These are phyloP conservation scores for Hypoxylon sp. DNA, from an alignment of 2,329 filamentous ascomycete genomes.

Conservation along the genomic window DNA sequence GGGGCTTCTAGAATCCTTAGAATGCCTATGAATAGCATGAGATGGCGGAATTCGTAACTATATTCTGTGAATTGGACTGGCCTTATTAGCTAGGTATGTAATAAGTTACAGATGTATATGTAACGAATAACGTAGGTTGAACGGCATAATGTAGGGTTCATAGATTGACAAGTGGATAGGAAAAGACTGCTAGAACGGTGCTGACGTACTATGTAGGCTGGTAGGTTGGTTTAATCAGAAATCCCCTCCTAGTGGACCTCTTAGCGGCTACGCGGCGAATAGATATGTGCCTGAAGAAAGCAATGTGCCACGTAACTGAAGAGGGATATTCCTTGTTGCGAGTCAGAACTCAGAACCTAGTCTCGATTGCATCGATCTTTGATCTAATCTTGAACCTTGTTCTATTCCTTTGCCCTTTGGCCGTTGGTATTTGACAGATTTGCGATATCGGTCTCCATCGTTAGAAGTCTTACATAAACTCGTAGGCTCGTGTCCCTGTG, in stretches of 20 bases:
- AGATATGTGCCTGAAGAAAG: slow-evolving; percentile 3
- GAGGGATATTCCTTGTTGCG: slow-evolving; percentile 32
- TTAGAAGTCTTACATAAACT: slow-evolving; percentile 25
- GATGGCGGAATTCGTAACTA: slow-evolving; percentile 3
- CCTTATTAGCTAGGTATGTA: slow-evolving; percentile 3
- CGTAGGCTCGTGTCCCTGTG: slow-evolving; percentile 16
- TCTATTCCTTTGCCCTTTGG: background rate
- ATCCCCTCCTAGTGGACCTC: background rate
- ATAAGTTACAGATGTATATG: too few species aligned
- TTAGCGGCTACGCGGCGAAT: background rate
- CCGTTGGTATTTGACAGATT: slow-evolving; percentile 24
- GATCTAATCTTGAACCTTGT: slow-evolving; percentile 21
- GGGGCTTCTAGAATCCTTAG: slow-evolving; percentile 18
- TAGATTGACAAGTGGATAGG: slow-evolving; percentile 4
- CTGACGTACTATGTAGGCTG: slow-evolving; percentile 23
- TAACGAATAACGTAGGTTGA: slow-evolving; percentile 4
- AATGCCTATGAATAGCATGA: slow-evolving; percentile 5
- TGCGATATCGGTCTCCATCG: slow-evolving; percentile 23
- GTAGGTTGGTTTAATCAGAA: slow-evolving; percentile 17
- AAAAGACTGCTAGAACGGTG: slow-evolving; percentile 15
- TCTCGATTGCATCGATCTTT: slow-evolving; percentile 37
- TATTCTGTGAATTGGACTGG: slow-evolving; percentile 1
- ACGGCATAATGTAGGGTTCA: slow-evolving; percentile 1
- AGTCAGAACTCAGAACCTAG: slow-evolving; percentile 34
- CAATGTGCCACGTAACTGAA: slow-evolving; percentile 7